These are phyloP conservation scores for Furcasterigmium sp. DNA, from an alignment of 2,329 filamentous ascomycete species.

Conservation along the genomic window DNA sequence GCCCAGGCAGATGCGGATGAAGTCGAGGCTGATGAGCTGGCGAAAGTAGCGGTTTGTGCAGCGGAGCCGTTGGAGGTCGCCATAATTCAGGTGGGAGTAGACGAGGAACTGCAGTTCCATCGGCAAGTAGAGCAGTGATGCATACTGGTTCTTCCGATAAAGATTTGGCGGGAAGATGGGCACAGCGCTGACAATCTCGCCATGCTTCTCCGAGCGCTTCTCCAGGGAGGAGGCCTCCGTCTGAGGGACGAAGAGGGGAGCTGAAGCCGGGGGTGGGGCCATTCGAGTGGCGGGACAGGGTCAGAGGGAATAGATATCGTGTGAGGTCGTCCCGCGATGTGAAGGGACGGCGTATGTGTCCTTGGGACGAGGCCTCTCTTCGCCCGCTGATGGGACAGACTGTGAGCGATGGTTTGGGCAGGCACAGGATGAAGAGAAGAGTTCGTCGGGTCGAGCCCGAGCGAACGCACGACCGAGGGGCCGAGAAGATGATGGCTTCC, in stretches of 20 bases:
- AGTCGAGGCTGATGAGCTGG: constrained; percentile 21
- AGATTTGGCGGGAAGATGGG: constrained; percentile 1
- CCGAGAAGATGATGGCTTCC: background rate
- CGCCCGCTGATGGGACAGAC: background rate
- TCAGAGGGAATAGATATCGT: too few relatives aligned
- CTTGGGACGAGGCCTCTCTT: too few relatives aligned
- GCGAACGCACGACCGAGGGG: background rate
- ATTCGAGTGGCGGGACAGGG: background rate
- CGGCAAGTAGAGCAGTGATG: constrained; percentile 22
- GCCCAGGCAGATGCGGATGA: constrained; percentile 3
- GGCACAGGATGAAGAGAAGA: background rate
- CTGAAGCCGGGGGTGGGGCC: background rate
- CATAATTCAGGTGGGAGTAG: constrained; percentile 33
- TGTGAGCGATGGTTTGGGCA: background rate
- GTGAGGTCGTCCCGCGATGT: too few relatives aligned
- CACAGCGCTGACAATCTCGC: background rate
- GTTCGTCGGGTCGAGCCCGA: background rate
- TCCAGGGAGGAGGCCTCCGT: background rate
- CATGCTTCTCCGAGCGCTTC: constrained; percentile 3
- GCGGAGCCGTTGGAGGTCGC: constrained; percentile 35
- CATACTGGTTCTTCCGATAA: constrained; percentile 3
- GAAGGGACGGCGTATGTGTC: too few relatives aligned
- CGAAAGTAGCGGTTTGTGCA: constrained; percentile 32
- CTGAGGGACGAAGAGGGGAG: background rate
- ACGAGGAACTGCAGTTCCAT: constrained; percentile 36